A percentile compares a stretch with the other conserved stretches of the same genome.
Conservation (phyloP, 495 filamentous ascomycete species). For the Paragyromitra xinjiangensis region DNA sequence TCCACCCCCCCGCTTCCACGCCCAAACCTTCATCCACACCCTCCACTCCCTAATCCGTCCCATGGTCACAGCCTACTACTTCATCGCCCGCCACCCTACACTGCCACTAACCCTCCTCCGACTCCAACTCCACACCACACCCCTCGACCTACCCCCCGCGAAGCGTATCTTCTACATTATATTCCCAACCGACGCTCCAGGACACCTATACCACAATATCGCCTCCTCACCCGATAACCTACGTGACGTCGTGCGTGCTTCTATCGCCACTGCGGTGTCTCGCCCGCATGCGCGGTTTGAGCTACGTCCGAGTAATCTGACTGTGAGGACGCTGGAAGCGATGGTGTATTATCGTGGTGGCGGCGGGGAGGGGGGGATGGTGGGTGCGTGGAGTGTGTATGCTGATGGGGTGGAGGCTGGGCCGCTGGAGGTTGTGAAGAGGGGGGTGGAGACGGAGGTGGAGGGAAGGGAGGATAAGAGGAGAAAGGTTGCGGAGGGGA, state of each 20-base stretch:
- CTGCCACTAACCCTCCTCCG: conserved; percentile 76
- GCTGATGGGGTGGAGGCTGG: conserved; percentile 63
- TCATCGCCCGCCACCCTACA: conserved; percentile 69
- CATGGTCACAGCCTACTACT: conserved; percentile 81
- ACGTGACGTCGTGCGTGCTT: conserved; percentile 73
- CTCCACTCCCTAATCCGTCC: conserved; percentile 77
- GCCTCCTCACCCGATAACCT: conserved; percentile 69
- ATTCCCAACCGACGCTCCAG: conserved; percentile 75
- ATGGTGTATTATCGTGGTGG: conserved; percentile 73
- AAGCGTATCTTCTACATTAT: conserved; percentile 69
- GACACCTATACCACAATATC: conserved; percentile 77
- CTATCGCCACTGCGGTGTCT: conserved; percentile 80
- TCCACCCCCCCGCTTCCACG: conserved; percentile 76
- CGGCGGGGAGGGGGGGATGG: conserved; percentile 69
- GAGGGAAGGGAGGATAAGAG: conserved; percentile 60
- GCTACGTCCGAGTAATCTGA: conserved; percentile 71
- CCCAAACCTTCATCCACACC: conserved; percentile 74
- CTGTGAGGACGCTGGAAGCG: conserved; percentile 72
- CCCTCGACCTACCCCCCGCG: conserved; percentile 58
- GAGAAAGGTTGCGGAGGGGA: conserved; percentile 62
- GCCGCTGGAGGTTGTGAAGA: conserved; percentile 49
- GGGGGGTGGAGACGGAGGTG: conserved; percentile 52
- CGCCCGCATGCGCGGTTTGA: conserved; percentile 72
- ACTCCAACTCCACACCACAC: conserved; percentile 71
- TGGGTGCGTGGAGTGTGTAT: conserved; percentile 82